phyloP scores from a whole-genome alignment of 2,329 filamentous ascomycete species.

The Sclerotiophoma versabilis region DNA sequence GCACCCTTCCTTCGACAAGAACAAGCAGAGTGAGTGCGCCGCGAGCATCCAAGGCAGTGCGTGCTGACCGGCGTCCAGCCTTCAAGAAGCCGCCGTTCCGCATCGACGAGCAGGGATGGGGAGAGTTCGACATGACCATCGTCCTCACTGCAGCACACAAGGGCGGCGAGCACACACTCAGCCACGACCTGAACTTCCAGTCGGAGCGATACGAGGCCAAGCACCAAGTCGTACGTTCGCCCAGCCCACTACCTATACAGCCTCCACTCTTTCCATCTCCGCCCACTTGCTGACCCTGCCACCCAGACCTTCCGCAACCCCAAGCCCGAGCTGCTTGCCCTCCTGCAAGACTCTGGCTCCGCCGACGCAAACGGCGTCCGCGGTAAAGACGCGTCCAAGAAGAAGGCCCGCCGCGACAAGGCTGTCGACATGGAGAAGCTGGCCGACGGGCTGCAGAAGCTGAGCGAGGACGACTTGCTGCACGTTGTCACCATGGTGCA shows the following conservation, averaged over 20 bases:
- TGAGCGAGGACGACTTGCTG: conserved; percentile 90
- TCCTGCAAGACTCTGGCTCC: conserved; percentile 82
- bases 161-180: conserved; percentile 77
- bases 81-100: conserved; percentile 86
- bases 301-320: conserved; percentile 85
- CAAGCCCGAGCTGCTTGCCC: conserved; percentile 79
- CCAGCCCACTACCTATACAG: no score
- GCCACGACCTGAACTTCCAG: conserved; percentile 92
- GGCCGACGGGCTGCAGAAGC: conserved; percentile 86
- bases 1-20: conserved; percentile 91
- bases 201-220: conserved; percentile 81
- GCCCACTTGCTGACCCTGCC: conserved; percentile 8
- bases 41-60: no score
- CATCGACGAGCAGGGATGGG: conserved; percentile 95
- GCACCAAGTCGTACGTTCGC: conserved; percentile 70
- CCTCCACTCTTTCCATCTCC: neutral
- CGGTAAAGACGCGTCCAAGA: conserved; percentile 74
- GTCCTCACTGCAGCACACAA: conserved; percentile 85
- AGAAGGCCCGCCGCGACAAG: conserved; percentile 74
- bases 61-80: conserved; percentile 39
- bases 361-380: conserved; percentile 69
- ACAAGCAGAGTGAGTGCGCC: conserved; percentile 72
- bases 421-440: conserved; percentile 93
- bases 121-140: conserved; percentile 95
- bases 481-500: conserved; percentile 98